These are phyloP conservation scores for Sugiyamaella grinbergsii DNA, from an alignment of 1,139 yeast species.

Conservation along the genomic window DNA sequence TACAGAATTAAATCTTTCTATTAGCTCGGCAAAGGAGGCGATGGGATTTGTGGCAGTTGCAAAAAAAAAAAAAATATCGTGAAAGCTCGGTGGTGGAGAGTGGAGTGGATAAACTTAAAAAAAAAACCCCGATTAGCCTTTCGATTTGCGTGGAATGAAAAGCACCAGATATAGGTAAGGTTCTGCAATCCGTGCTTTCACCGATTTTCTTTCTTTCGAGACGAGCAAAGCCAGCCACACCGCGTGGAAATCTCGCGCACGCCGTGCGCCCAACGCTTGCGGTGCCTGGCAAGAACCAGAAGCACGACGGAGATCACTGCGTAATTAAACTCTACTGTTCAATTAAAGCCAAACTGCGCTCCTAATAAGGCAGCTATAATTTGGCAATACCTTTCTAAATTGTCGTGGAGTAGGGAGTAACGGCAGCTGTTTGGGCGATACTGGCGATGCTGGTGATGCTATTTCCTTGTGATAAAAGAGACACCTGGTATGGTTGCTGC, in stretches of 20 bases:
- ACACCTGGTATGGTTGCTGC: too few relatives aligned
- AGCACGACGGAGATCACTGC: not conserved
- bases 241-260: not conserved
- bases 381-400: not conserved
- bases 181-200: conserved; percentile 4
- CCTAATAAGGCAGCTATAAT: not conserved
- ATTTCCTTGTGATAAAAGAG: too few relatives aligned
- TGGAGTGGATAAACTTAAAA: too few relatives aligned
- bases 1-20: too few relatives aligned
- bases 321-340: not conserved
- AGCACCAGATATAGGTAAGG: not conserved
- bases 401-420: not conserved
- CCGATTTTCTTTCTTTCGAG: conserved; percentile 2
- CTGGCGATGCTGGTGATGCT: too few relatives aligned
- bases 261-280: not conserved
- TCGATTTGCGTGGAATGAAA: not conserved
- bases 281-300: not conserved
- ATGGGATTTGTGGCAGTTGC: too few relatives aligned
- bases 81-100: not conserved
- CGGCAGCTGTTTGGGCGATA: too few relatives aligned
- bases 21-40: too few relatives aligned
- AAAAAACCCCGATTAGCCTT: too few relatives aligned
- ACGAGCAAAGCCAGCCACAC: conserved; percentile 10
- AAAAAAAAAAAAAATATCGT: too few relatives aligned
- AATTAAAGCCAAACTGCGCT: too few relatives aligned